phyloP scores from a whole-genome alignment of 805 yeast species.

The Myxozyma neotropica region DNA sequence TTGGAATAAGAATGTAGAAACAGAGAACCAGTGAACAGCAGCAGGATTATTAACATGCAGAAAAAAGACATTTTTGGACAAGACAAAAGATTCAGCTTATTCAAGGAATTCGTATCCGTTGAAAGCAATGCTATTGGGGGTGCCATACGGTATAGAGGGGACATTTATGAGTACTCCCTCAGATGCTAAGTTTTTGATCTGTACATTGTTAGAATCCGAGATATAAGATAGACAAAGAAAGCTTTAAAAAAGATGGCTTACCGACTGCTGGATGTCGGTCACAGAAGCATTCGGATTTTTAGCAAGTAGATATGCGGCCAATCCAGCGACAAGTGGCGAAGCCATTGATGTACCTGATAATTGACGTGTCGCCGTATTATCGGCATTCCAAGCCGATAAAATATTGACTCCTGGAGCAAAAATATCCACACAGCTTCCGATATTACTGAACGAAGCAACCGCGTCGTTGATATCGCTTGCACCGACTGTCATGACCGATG shows the following conservation, averaged over 20 bases:
- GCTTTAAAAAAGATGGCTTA: neutral
- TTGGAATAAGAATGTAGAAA: too few relatives aligned
- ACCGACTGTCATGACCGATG: slow-evolving; percentile 71
- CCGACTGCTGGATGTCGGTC: slow-evolving; percentile 36
- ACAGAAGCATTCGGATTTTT: slow-evolving; percentile 25
- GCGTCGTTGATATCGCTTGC: slow-evolving; percentile 17
- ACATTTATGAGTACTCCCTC: slow-evolving; percentile 4
- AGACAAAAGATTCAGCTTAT: neutral
- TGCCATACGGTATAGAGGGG: slow-evolving; percentile 1
- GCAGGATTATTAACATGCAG: neutral
- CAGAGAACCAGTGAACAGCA: too few relatives aligned
- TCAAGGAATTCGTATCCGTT: slow-evolving; percentile 11
- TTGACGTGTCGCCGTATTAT: slow-evolving; percentile 26
- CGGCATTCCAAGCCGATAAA: slow-evolving; percentile 52
- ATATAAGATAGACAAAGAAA: neutral
- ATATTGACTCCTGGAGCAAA: slow-evolving; percentile 67
- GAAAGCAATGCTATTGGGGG: slow-evolving; percentile 21
- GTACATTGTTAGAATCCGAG: neutral
- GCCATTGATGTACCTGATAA: slow-evolving; percentile 90
- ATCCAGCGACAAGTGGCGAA: slow-evolving; percentile 91
- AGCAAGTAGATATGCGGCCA: slow-evolving; percentile 63
- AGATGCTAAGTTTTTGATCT: slow-evolving; percentile 18
- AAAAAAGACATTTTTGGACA: neutral
- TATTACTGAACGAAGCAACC: slow-evolving; percentile 26
- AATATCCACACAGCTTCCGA: slow-evolving; percentile 30